Base-by-base conservation (phyloP, 129 eudicot genomes). In the Arctium minus region DNA sequence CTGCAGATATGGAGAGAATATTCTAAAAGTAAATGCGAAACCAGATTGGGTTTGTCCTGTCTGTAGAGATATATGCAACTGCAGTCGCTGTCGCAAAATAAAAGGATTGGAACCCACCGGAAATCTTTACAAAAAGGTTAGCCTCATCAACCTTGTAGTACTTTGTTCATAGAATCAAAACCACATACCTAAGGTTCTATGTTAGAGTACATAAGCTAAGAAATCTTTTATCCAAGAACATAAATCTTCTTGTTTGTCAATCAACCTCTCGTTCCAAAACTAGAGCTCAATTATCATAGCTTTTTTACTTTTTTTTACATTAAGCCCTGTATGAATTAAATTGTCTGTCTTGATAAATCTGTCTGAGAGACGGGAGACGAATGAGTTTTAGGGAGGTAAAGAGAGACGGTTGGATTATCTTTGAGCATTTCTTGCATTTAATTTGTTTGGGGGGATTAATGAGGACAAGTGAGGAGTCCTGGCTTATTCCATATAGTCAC, bases 41-140 rank as follows among this genome's bases (percentile, higher is more conserved):
- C 93, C 85, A 37, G 64, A 85, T 53, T 93, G 95, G 97, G 76
- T 68, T 75, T 93, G 95, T 83, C 97, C 97, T 0, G 93, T 77
- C 12, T 93, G 97, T 83, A 89, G 97, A 60, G 97, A 89, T 65
- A 91, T 90, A 86, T 92, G 97, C 87, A 92, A 92, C 84, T 92
- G 95, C 88, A 90, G 94, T 86, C 89, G 92, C 31, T 92, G 97
- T 85, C 87, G 94, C 79, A 75, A 89, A 40, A 50, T 22, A n/a
- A 92, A 90, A 67, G 93, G 97, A 76, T 92, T 93, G 94, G 83
- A 65, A 70, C 93, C 97, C 12, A 85, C 91, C 33, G 94, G 90
- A 82, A 75, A 83, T 62, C 79, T 89, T 78, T 89, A 92, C 85
- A 79, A 80, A 78, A 90, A 92, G 93, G 94, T 92, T 76, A 69